phyloP scores from a whole-genome alignment of 495 filamentous ascomycete species.

The Chaetomium fimeti region DNA sequence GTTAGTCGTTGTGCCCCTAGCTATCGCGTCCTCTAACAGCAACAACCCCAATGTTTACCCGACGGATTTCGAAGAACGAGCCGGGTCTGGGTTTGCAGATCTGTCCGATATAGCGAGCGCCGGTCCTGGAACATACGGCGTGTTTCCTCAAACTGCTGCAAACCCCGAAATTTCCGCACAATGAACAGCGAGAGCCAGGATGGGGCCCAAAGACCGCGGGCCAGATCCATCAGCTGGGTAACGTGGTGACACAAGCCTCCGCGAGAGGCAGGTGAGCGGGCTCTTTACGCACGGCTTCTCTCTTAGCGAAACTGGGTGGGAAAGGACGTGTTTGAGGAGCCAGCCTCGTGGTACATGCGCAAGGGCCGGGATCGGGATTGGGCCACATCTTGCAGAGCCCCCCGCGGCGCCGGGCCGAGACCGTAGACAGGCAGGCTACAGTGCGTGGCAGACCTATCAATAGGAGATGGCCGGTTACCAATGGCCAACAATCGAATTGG shows the following conservation, averaged over 20 bases:
- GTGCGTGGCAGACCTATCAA: no score
- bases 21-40: neutral
- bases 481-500: no score
- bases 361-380: neutral
- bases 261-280: neutral
- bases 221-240: neutral
- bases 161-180: neutral
- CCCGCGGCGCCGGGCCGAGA: neutral
- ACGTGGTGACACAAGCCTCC: slow-evolving; percentile 3
- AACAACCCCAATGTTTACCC: neutral
- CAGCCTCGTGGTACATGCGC: neutral
- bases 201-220: neutral
- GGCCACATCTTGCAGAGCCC: neutral
- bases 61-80: neutral
- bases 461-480: no score
- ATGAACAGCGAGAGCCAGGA: neutral
- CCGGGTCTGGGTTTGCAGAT: neutral
- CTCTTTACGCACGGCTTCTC: neutral
- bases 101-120: neutral
- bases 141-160: no score
- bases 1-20: neutral
- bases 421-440: neutral
- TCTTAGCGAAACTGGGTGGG: neutral
- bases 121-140: neutral
- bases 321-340: neutral